A percentile compares a stretch with the other conserved stretches of the same genome.
Conservation (phyloP, 306 rosid genomes). For the Rosa multiflora region DNA sequence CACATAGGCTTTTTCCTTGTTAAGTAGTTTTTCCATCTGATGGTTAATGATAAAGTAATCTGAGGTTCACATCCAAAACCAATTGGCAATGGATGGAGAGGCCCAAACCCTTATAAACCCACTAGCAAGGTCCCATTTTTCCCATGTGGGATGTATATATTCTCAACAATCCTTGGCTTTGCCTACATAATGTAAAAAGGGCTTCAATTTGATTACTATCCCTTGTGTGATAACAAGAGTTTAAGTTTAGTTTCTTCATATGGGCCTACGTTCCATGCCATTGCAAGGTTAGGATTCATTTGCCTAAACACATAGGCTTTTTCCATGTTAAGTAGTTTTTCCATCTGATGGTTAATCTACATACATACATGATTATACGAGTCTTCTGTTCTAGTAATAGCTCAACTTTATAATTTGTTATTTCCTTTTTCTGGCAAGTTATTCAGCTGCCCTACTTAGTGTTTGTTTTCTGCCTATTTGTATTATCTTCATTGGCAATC, state of each 20-base stretch:
- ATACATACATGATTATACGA: not conserved
- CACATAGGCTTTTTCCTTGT: not conserved
- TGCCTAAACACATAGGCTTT: not conserved
- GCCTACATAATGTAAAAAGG: not conserved
- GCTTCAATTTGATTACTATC: not conserved
- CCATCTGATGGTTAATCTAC: not conserved
- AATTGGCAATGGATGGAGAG: no score
- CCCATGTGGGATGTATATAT: no score
- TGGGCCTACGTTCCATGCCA: not conserved
- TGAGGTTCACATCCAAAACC: no score
- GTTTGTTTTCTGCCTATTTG: not conserved
- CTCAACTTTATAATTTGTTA: not conserved
- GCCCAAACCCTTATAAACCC: no score
- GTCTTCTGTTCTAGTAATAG: not conserved
- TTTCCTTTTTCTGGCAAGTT: not conserved
- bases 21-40: not conserved
- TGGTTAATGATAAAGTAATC: no score
- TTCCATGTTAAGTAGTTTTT: not conserved
- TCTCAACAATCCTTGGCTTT: not conserved
- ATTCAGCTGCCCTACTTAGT: not conserved
- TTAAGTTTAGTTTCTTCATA: not conserved
- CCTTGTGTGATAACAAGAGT: not conserved
- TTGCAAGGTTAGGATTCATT: not conserved
- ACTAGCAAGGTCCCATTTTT: no score
- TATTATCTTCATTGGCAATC: not conserved